A percentile compares a stretch with the other conserved stretches of the same genome.
phyloP scores from a whole-genome alignment of 306 rosid species.

The Rosa lucieae region DNA sequence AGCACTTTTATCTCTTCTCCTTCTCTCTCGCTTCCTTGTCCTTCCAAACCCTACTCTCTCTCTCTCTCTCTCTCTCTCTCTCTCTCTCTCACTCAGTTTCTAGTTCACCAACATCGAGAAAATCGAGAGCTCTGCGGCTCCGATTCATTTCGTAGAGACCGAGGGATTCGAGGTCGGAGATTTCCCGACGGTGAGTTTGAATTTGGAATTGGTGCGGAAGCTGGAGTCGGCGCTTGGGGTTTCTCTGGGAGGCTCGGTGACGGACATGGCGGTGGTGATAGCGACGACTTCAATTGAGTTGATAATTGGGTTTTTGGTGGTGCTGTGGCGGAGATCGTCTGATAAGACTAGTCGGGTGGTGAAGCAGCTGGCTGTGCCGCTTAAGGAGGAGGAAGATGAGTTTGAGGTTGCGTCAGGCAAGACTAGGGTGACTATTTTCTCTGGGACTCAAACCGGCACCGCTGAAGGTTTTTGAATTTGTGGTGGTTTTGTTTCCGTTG shows the following conservation, averaged over 20 bases:
- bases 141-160: background rate
- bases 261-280: conserved; percentile 54
- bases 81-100: background rate
- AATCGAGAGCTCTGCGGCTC: conserved; percentile 3
- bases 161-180: background rate
- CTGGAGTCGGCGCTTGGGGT: conserved; percentile 65
- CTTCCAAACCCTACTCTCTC: too few species aligned
- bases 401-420: too few species aligned
- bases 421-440: too few species aligned
- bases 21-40: too few species aligned
- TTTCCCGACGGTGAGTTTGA: conserved; percentile 39
- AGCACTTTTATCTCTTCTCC: too few species aligned
- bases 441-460: too few species aligned
- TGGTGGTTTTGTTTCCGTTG: too few species aligned
- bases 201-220: conserved; percentile 53
- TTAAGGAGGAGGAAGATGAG: conserved; percentile 56
- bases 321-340: conserved; percentile 65
- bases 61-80: too few species aligned
- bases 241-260: conserved; percentile 57
- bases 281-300: conserved; percentile 59
- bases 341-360: conserved; percentile 42
- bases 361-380: conserved; percentile 39
- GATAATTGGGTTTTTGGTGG: conserved; percentile 57
- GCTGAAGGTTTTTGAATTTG: too few species aligned
- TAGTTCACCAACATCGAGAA: conserved; percentile 9